Evolutionary conservation across 2,329 filamentous ascomycete genomes (phyloP).

Genomic region (Exophiala sideris): DNA sequence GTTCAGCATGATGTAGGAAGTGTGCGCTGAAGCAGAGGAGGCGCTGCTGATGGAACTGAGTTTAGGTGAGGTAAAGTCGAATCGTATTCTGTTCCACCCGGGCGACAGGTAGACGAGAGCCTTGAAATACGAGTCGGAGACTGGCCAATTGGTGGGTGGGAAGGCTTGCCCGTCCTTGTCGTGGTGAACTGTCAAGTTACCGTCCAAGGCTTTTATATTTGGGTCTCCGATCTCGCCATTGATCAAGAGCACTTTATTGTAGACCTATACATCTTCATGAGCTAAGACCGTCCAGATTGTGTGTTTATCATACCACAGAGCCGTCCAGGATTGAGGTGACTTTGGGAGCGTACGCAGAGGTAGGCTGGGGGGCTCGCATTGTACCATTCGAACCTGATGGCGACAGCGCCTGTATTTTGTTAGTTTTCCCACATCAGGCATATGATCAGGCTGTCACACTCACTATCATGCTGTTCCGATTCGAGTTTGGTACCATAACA

Average conservation of each 20-base stretch:
- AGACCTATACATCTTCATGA: slow-evolving; percentile 57
- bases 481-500: slow-evolving; percentile 37
- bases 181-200: slow-evolving; percentile 73
- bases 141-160: slow-evolving; percentile 79
- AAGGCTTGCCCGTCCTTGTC: slow-evolving; percentile 71
- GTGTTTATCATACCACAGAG: slow-evolving; percentile 65
- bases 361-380: slow-evolving; percentile 54
- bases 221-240: slow-evolving; percentile 77
- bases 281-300: background rate
- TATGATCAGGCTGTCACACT: slow-evolving; percentile 13
- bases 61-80: slow-evolving; percentile 85
- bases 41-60: slow-evolving; percentile 60
- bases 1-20: slow-evolving; percentile 76
- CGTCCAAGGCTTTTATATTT: slow-evolving; percentile 66
- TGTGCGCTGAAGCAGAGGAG: slow-evolving; percentile 67
- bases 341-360: slow-evolving; percentile 76
- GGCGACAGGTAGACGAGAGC: slow-evolving; percentile 84
- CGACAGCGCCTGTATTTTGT: slow-evolving; percentile 31
- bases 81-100: slow-evolving; percentile 80
- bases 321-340: slow-evolving; percentile 76
- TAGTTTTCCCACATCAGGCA: background rate
- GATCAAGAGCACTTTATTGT: slow-evolving; percentile 83
- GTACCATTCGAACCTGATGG: slow-evolving; percentile 25
- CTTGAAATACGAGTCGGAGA: slow-evolving; percentile 87
- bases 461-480: slow-evolving; percentile 44